These are phyloP conservation scores for Morella rubra DNA, from an alignment of 306 rosid species.

Conservation along the genomic window DNA sequence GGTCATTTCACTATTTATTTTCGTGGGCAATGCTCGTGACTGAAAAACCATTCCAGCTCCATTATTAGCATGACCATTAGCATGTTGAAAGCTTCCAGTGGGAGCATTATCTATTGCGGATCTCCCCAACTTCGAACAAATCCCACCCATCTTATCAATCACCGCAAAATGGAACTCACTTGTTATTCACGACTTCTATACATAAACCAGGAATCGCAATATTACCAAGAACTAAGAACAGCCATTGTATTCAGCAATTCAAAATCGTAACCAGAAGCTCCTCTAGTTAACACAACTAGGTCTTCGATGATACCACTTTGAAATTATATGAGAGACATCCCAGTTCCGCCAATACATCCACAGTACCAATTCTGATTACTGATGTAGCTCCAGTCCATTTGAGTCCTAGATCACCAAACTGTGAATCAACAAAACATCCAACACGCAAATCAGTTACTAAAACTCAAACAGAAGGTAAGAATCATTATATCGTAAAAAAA, in stretches of 20 bases:
- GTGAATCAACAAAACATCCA: conserved; percentile 25
- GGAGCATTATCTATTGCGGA: conserved; percentile 54
- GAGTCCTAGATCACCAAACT: conserved; percentile 47
- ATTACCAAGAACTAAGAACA: conserved; percentile 5
- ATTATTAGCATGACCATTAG: conserved; percentile 64
- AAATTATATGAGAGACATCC: not conserved
- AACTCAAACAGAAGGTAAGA: not conserved
- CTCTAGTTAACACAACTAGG: conserved; percentile 28
- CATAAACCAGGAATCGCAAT: conserved; percentile 29
- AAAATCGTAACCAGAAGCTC: conserved; percentile 27
- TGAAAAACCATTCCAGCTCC: conserved; percentile 40
- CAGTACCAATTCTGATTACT: conserved; percentile 57
- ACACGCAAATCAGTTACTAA: conserved; percentile 20
- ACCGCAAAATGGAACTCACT: conserved; percentile 32
- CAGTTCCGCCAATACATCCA: conserved; percentile 22
- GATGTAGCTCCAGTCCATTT: conserved; percentile 63
- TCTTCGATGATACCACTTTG: conserved; percentile 26
- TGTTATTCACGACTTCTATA: conserved; percentile 46
- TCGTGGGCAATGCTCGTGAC: conserved; percentile 43
- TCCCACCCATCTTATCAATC: conserved; percentile 70
- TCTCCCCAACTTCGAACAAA: conserved; percentile 84
- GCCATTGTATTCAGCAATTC: conserved; percentile 10
- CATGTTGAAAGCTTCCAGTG: conserved; percentile 45
- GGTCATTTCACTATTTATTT: conserved; percentile 41
- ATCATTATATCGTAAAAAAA: not conserved